Percentiles rank a stretch among this genome's conserved stretches.
Evolutionary conservation across 164 flowering plant genomes (phyloP).

Genomic region (Chimonanthus salicifolius): DNA sequence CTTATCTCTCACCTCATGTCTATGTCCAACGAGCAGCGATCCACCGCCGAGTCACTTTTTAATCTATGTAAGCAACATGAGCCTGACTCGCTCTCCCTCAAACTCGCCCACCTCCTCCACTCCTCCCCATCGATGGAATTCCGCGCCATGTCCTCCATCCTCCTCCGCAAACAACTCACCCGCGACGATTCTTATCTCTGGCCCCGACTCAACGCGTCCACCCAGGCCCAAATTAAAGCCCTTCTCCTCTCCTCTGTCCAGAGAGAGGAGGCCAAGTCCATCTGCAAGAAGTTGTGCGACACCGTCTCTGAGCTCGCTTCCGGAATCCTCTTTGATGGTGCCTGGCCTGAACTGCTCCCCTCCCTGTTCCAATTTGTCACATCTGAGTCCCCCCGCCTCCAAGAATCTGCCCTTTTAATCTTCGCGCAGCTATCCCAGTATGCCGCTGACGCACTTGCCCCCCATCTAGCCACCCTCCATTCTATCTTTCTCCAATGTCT

Average conservation of each 20-base stretch:
- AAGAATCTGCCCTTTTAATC: slow-evolving; percentile 82
- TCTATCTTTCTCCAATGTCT: slow-evolving; percentile 62
- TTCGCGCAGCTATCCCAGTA: slow-evolving; percentile 84
- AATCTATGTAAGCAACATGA: slow-evolving; percentile 70
- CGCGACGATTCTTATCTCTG: slow-evolving; percentile 85
- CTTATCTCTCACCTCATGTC: slow-evolving; percentile 81
- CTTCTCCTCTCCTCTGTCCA: slow-evolving; percentile 54
- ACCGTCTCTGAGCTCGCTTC: slow-evolving; percentile 92
- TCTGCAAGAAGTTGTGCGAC: slow-evolving; percentile 83
- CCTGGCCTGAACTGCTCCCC: slow-evolving; percentile 93
- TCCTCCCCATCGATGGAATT: slow-evolving; percentile 56
- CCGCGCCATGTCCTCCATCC: slow-evolving; percentile 93
- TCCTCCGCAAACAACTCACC: slow-evolving; percentile 84
- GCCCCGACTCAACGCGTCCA: slow-evolving; percentile 63
- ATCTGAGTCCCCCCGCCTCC: slow-evolving; percentile 53
- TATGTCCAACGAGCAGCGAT: slow-evolving; percentile 67
- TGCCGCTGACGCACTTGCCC: slow-evolving; percentile 69
- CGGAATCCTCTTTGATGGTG: slow-evolving; percentile 58
- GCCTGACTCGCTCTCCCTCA: slow-evolving; percentile 70
- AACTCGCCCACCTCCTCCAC: slow-evolving; percentile 71
- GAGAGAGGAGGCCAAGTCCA: slow-evolving; percentile 59
- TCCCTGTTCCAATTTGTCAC: slow-evolving; percentile 94
- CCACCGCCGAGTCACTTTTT: slow-evolving; percentile 69
- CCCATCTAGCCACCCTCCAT: slow-evolving; percentile 65
- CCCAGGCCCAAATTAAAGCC: slow-evolving; percentile 66